These are phyloP conservation scores for Yarrowia divulgata DNA, from an alignment of 805 yeast species.

Conservation along the genomic window DNA sequence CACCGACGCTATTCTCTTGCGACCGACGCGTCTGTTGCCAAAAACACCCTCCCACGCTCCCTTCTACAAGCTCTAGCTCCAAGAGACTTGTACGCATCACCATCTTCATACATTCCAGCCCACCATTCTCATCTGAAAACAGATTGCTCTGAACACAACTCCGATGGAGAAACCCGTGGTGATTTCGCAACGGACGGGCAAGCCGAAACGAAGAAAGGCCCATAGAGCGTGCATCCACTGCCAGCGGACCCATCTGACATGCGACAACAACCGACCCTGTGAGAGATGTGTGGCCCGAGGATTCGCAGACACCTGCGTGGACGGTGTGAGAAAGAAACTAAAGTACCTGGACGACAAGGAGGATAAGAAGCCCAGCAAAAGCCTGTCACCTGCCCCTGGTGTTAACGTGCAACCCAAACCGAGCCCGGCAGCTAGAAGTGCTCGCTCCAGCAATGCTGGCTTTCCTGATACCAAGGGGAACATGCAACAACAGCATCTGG, in stretches of 20 bases:
- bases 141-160: slow-evolving; percentile 7
- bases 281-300: slow-evolving; percentile 77
- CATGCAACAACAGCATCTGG: slow-evolving; percentile 10
- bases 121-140: background rate
- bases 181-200: slow-evolving; percentile 50
- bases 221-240: slow-evolving; percentile 91
- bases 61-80: background rate
- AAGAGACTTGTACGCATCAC: background rate
- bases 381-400: slow-evolving; percentile 6
- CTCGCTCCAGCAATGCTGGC: slow-evolving; percentile 6
- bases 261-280: slow-evolving; percentile 86
- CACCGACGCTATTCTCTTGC: background rate
- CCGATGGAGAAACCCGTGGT: slow-evolving; percentile 34
- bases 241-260: slow-evolving; percentile 88
- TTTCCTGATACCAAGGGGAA: background rate
- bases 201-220: slow-evolving; percentile 67
- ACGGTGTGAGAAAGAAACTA: slow-evolving; percentile 86
- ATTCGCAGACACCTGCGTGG: slow-evolving; percentile 72
- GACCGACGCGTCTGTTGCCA: slow-evolving; percentile 15
- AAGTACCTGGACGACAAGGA: slow-evolving; percentile 70
- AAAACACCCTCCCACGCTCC: background rate
- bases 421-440: slow-evolving; percentile 9
- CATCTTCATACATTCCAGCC: slow-evolving; percentile 1
- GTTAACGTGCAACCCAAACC: slow-evolving; percentile 3
- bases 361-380: slow-evolving; percentile 17